Conservation (phyloP, 495 filamentous ascomycete species). For the Hypoxylon trugodes region DNA sequence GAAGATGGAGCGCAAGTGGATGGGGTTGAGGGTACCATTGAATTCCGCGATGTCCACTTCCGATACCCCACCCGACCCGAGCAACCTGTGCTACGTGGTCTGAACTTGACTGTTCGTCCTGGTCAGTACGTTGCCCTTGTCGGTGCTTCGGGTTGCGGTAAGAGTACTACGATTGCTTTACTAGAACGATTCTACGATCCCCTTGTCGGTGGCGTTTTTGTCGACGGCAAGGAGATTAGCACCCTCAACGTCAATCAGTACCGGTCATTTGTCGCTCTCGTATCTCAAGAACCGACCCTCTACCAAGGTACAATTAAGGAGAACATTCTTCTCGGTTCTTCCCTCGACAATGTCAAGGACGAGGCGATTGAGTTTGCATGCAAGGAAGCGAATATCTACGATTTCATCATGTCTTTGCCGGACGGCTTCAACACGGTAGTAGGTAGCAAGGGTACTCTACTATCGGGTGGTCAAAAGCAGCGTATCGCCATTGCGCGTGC, state of each 20-base stretch:
- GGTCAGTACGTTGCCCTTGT: slow-evolving; percentile 86
- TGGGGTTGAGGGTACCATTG: slow-evolving; percentile 71
- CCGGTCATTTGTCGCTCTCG: slow-evolving; percentile 77
- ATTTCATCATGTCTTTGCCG: slow-evolving; percentile 72
- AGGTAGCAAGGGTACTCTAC: slow-evolving; percentile 77
- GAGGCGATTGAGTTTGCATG: slow-evolving; percentile 77
- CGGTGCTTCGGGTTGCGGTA: slow-evolving; percentile 83
- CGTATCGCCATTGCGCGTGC: slow-evolving; percentile 80
- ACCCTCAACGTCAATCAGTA: slow-evolving; percentile 81
- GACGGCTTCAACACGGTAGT: slow-evolving; percentile 81
- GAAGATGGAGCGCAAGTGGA: slow-evolving; percentile 68
- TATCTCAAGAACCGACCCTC: slow-evolving; percentile 86
- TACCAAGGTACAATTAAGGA: slow-evolving; percentile 88
- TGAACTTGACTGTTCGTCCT: slow-evolving; percentile 75
- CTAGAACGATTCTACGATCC: slow-evolving; percentile 89
- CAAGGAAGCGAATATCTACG: slow-evolving; percentile 90
- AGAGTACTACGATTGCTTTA: slow-evolving; percentile 81
- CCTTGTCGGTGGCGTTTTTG: slow-evolving; percentile 71
- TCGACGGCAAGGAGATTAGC: slow-evolving; percentile 79
- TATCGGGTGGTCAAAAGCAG: slow-evolving; percentile 87
- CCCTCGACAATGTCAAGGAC: slow-evolving; percentile 69
- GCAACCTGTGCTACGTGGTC: slow-evolving; percentile 77
- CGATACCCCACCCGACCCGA: slow-evolving; percentile 82
- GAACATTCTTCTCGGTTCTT: slow-evolving; percentile 78
- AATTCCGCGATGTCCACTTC: slow-evolving; percentile 83